Conservation (phyloP, 1,284 basidiomycete genomes). For the Exsudoporus floridanus region DNA sequence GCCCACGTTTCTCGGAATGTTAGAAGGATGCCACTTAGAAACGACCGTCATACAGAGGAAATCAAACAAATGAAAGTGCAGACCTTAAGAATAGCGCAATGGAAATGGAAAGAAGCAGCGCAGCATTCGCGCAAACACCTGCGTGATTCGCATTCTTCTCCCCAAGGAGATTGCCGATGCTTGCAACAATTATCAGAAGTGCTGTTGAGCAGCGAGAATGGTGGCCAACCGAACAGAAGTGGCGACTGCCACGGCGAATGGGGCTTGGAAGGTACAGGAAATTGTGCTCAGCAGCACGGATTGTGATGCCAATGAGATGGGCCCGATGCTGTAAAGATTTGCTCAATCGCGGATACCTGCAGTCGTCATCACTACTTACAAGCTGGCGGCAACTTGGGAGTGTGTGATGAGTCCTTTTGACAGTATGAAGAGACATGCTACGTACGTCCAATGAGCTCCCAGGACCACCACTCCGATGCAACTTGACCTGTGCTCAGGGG, state of each 20-base stretch:
- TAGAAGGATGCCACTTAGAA: slow-evolving; percentile 63
- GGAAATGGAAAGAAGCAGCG: slow-evolving; percentile 59
- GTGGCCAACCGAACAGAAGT: slow-evolving; percentile 71
- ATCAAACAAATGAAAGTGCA: slow-evolving; percentile 10
- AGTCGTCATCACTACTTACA: slow-evolving; percentile 38
- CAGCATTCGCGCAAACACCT: slow-evolving; percentile 57
- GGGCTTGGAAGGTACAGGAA: slow-evolving; percentile 83
- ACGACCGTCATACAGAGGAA: slow-evolving; percentile 13
- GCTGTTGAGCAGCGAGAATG: neutral
- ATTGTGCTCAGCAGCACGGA: slow-evolving; percentile 72
- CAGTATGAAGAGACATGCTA: slow-evolving; percentile 10
- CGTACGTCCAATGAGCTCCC: slow-evolving; percentile 52
- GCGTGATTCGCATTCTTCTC: slow-evolving; percentile 70
- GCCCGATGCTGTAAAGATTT: slow-evolving; percentile 47
- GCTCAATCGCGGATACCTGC: neutral
- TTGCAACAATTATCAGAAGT: slow-evolving; percentile 24
- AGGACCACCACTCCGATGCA: slow-evolving; percentile 21
- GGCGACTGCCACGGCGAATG: slow-evolving; percentile 79
- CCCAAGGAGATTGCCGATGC: slow-evolving; percentile 82
- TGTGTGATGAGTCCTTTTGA: slow-evolving; percentile 1
- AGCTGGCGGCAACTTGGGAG: slow-evolving; percentile 53
- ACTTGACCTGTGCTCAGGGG: slow-evolving; percentile 13
- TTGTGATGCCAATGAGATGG: slow-evolving; percentile 66
- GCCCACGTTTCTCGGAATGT: slow-evolving; percentile 75
- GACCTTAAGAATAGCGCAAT: slow-evolving; percentile 66